Evolutionary conservation across 2,329 filamentous ascomycete genomes (phyloP), one percentile per base, ranked within the genome.

Genomic region (Fusarium mexicanum): DNA sequence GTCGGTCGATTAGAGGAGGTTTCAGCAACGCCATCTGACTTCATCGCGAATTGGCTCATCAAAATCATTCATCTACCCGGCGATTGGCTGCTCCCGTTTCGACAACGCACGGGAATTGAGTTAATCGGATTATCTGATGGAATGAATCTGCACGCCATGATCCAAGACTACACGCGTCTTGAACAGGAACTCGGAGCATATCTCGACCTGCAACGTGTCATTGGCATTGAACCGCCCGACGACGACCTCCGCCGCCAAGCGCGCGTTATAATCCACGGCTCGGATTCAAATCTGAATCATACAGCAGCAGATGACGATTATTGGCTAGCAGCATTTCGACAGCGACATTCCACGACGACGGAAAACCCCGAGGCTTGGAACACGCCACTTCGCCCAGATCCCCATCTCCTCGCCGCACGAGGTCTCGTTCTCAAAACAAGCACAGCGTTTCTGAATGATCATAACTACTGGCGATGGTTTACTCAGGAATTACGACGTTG

Each of bases 41-140:
- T 79, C 26, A 74, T 78, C 40, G 76, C 77, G 1, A 76, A 75
- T 0, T 80, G 78, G 77, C 59, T 79, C 1, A 66, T 77, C 4
- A 72, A 69, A 4, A 46, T 78, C 4, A 75, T 77, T 1, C 64
- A 73, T 6, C 67, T 71, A 0, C 75, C 76, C 0, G 61, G 65
- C 1, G 71, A 69, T 18, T 79, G 78, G 78, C 40, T 79, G 5
- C 26, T 41, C 3, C 43, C 38, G 0, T 79, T 79, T 11, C 71
- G 77, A 10, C 60, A 72, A 11, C 70, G 76, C 5, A 67, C 66
- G 4, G 67, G 69, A 9, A 61, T 78, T 3, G 44, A 66, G 7
- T 20, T 65, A 1, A 60, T 64, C 3, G 63, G 54, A 0, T 6
- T 60, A 7, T 47, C 61, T 0, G 33, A 61, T 14, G 53, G 41